Evolutionary conservation across 352 stramenopile species (phyloP).

Genomic region (Globisporangium carolinianum): DNA sequence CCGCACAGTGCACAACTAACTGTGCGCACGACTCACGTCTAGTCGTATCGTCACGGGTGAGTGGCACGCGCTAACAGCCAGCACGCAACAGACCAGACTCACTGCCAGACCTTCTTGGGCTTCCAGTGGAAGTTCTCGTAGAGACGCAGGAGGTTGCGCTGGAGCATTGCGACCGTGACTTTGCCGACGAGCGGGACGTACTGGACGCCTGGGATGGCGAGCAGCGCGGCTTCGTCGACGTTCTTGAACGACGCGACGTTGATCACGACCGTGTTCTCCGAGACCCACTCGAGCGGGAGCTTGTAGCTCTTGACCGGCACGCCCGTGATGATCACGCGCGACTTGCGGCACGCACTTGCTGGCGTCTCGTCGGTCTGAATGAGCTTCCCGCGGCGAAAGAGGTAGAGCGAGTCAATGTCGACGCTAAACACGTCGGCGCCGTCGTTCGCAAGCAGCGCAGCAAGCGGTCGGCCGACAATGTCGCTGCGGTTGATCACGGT

Average conservation of each 20-base stretch:
- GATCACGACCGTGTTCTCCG: conserved; percentile 89
- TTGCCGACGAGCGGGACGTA: conserved; percentile 96
- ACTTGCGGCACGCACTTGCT: conserved; percentile 84
- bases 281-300: conserved; percentile 89
- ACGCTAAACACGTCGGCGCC: conserved; percentile 94
- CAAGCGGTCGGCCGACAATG: conserved; percentile 93
- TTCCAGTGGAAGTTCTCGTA: conserved; percentile 96
- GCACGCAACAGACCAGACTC: conserved; percentile 2
- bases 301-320: conserved; percentile 93
- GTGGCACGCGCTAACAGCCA: no score
- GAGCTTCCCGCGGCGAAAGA: conserved; percentile 90
- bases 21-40: no score
- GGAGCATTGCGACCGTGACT: conserved; percentile 95
- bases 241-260: conserved; percentile 97
- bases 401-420: conserved; percentile 94
- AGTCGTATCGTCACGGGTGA: no score
- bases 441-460: conserved; percentile 94
- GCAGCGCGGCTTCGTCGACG: conserved; percentile 88
- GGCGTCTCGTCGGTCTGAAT: conserved; percentile 80
- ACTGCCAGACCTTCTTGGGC: conserved; percentile 83
- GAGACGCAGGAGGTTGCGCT: conserved; percentile 93
- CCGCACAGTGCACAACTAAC: no score
- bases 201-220: conserved; percentile 87
- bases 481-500: conserved; percentile 97
- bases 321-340: conserved; percentile 92